Percentiles rank a stretch among this genome's conserved stretches.
Evolutionary conservation across 495 filamentous ascomycete species (phyloP).

Genomic region (Letharia columbiana): DNA sequence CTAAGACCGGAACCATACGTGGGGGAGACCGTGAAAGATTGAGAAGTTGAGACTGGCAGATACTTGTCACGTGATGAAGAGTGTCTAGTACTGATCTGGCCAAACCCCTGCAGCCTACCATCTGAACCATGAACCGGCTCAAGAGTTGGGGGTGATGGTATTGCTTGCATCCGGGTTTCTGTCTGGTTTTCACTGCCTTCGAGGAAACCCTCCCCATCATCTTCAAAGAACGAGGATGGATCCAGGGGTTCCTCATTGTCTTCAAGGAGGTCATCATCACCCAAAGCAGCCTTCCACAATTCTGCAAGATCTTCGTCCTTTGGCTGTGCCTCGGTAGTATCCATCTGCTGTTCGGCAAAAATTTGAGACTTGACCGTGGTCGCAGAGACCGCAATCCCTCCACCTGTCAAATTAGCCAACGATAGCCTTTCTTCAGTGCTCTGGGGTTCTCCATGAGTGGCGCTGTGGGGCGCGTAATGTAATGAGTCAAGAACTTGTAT

Average conservation of each 20-base stretch:
- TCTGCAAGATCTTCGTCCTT: slow-evolving; percentile 59
- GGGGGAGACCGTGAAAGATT: slow-evolving; percentile 21
- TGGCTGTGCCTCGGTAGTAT: slow-evolving; percentile 25
- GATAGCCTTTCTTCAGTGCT: slow-evolving; percentile 4
- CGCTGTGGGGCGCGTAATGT: slow-evolving; percentile 13
- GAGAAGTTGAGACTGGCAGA: slow-evolving; percentile 5
- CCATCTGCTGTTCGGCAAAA: slow-evolving; percentile 16
- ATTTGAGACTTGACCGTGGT: slow-evolving; percentile 7
- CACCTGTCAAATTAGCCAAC: slow-evolving; percentile 5
- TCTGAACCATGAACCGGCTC: slow-evolving; percentile 24
- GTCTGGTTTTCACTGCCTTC: slow-evolving; percentile 37
- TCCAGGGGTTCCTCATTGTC: slow-evolving; percentile 50
- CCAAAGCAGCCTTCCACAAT: slow-evolving; percentile 76
- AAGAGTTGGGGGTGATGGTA: neutral
- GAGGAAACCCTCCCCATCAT: slow-evolving; percentile 67
- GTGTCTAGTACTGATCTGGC: slow-evolving; percentile 26
- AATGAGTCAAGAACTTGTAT: slow-evolving; percentile 43
- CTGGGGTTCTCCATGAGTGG: neutral
- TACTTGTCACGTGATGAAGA: slow-evolving; percentile 8
- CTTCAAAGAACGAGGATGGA: slow-evolving; percentile 51
- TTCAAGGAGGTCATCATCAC: slow-evolving; percentile 65
- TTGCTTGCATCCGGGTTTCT: neutral
- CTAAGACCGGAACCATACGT: slow-evolving; percentile 12
- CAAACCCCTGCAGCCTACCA: slow-evolving; percentile 29
- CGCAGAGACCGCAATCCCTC: slow-evolving; percentile 5